Percentiles rank a stretch among this genome's conserved stretches.
Conservation (phyloP, 2,329 filamentous ascomycete species). For the Curvularia verruculosa region DNA sequence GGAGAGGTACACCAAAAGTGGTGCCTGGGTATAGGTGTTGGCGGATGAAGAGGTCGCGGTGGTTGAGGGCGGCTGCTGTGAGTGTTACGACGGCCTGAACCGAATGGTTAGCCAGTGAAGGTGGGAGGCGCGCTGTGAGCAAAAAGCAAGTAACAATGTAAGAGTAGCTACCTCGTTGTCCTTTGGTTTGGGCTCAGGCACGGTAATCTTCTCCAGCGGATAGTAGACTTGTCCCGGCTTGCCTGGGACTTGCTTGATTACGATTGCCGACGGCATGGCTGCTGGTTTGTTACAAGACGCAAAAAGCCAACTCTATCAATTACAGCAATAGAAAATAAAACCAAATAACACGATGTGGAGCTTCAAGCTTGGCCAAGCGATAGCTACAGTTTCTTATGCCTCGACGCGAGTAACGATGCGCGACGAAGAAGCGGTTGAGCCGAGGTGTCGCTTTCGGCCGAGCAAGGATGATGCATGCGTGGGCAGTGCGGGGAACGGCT, state of each 20-base stretch:
- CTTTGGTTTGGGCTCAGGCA: constrained; percentile 35
- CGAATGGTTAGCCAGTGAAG: constrained; percentile 45
- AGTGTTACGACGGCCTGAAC: constrained; percentile 75
- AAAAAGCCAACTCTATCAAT: background rate
- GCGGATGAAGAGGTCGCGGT: constrained; percentile 92
- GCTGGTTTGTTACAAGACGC: background rate
- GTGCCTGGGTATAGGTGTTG: constrained; percentile 89
- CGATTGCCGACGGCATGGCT: constrained; percentile 62
- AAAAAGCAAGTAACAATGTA: too few relatives aligned
- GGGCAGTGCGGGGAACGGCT: constrained; percentile 16
- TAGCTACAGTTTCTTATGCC: constrained; percentile 3
- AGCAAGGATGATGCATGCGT: background rate
- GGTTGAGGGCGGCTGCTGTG: constrained; percentile 83
- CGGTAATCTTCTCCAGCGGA: constrained; percentile 56
- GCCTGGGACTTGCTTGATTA: constrained; percentile 72
- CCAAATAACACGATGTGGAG: background rate
- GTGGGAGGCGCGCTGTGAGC: background rate
- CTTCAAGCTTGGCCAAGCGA: background rate
- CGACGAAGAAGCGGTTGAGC: constrained; percentile 12
- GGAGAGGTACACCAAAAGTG: constrained; percentile 76
- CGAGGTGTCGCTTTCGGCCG: constrained; percentile 15
- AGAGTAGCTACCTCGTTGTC: constrained; percentile 36
- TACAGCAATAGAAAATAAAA: background rate
- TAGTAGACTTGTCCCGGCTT: constrained; percentile 91
- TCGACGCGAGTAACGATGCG: constrained; percentile 13